These are phyloP conservation scores for Rhizophora apiculata DNA, from an alignment of 345 rosid species.

Conservation along the genomic window DNA sequence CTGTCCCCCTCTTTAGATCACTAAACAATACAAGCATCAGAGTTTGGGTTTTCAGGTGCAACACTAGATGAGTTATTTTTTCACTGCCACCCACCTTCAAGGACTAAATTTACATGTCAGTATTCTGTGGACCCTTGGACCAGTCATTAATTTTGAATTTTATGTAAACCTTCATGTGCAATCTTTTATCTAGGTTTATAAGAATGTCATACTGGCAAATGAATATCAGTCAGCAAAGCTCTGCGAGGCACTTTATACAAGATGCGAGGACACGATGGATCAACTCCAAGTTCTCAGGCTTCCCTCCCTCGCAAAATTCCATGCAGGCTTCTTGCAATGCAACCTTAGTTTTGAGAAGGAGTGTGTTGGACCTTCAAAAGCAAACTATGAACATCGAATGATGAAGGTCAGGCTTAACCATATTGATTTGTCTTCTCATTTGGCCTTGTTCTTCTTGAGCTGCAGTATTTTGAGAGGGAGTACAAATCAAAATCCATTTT, in stretches of 20 bases:
- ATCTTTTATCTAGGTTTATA: conserved; percentile 51
- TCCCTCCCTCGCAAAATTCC: conserved; percentile 99
- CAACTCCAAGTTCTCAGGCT: conserved; percentile 95
- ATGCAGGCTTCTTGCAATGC: conserved; percentile 88
- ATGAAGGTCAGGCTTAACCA: conserved; percentile 51
- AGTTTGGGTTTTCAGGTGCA: too few species aligned
- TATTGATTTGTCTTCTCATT: conserved; percentile 1
- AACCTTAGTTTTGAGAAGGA: conserved; percentile 78
- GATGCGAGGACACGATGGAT: conserved; percentile 96
- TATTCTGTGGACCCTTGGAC: not conserved
- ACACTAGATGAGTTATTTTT: too few species aligned
- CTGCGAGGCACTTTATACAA: conserved; percentile 73
- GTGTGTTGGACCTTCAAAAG: conserved; percentile 91
- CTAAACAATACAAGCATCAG: too few species aligned
- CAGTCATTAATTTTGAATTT: not conserved
- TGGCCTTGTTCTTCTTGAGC: not conserved
- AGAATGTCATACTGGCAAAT: conserved; percentile 68
- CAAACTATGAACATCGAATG: conserved; percentile 78
- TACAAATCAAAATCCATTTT: not conserved
- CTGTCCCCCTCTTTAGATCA: too few species aligned
- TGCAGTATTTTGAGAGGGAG: not conserved
- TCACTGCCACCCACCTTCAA: too few species aligned
- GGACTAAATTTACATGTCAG: not conserved
- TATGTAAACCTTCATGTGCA: conserved; percentile 7
- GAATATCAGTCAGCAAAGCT: conserved; percentile 82